Conservation (phyloP, 176 grass and related monocot genomes). For the Neostapfia colusana region DNA sequence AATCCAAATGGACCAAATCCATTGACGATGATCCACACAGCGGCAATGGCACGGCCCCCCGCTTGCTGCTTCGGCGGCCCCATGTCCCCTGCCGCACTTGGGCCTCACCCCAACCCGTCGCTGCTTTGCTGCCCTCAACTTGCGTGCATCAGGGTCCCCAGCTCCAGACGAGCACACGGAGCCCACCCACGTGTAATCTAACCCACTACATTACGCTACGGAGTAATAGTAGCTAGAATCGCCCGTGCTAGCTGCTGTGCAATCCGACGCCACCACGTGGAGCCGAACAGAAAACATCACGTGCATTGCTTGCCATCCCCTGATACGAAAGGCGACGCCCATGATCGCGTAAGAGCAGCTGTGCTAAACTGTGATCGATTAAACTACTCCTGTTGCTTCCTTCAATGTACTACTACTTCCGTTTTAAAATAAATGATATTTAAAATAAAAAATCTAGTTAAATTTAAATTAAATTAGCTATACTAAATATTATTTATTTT, state of each 20-base stretch:
- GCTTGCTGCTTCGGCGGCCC: background rate
- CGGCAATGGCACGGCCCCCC: background rate
- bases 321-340: background rate
- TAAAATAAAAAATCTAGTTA: too few species aligned
- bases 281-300: background rate
- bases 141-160: background rate
- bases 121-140: background rate
- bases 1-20: conserved; percentile 16
- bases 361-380: background rate
- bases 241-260: background rate
- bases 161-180: background rate
- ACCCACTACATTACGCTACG: too few species aligned
- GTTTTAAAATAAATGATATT: too few species aligned
- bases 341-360: background rate
- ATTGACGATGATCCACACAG: background rate
- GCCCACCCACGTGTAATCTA: conserved; percentile 14
- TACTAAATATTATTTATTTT: too few species aligned
- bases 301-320: background rate
- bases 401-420: too few species aligned
- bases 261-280: background rate
- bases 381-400: background rate
- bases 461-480: too few species aligned
- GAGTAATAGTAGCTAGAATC: too few species aligned
- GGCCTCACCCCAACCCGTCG: background rate
- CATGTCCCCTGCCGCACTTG: background rate